Percentiles rank a stretch among this genome's conserved stretches.
phyloP scores from a whole-genome alignment of 2,329 filamentous ascomycete genomes.

The Aspergillus sojae region DNA sequence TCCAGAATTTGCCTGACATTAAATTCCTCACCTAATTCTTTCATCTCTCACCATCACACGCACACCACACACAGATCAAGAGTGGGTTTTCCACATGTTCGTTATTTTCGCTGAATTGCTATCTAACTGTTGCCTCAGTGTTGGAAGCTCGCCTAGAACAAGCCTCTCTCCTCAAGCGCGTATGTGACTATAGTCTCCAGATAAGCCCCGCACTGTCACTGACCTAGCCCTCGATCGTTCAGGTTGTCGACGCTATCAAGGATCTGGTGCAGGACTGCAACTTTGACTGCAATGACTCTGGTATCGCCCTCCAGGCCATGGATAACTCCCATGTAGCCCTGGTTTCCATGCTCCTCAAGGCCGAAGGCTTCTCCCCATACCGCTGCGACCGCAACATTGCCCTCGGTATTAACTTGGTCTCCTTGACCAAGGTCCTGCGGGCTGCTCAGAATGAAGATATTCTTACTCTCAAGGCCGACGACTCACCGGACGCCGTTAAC shows the following conservation, averaged over 20 bases:
- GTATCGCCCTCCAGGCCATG: slow-evolving; percentile 98
- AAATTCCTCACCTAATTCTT: neutral
- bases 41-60: slow-evolving; percentile 19
- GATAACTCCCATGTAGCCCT: slow-evolving; percentile 99
- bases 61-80: slow-evolving; percentile 25
- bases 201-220: neutral
- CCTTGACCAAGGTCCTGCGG: slow-evolving; percentile 94
- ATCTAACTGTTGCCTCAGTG: slow-evolving; percentile 55
- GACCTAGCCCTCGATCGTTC: slow-evolving; percentile 16
- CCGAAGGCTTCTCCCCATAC: slow-evolving; percentile 91
- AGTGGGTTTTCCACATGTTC: slow-evolving; percentile 28
- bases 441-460: slow-evolving; percentile 93
- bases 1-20: neutral
- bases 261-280: slow-evolving; percentile 99
- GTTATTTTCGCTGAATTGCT: neutral
- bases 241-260: slow-evolving; percentile 99
- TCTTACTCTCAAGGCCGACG: slow-evolving; percentile 95
- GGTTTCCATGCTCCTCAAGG: slow-evolving; percentile 97
- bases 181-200: slow-evolving; percentile 43
- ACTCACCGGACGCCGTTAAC: slow-evolving; percentile 93
- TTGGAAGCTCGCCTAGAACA: slow-evolving; percentile 97
- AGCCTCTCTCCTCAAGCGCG: slow-evolving; percentile 93
- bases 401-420: slow-evolving; percentile 94
- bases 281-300: slow-evolving; percentile 99
- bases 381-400: slow-evolving; percentile 99